phyloP scores from a whole-genome alignment of 2,329 filamentous ascomycete genomes.

The Cladophialophora immunda region DNA sequence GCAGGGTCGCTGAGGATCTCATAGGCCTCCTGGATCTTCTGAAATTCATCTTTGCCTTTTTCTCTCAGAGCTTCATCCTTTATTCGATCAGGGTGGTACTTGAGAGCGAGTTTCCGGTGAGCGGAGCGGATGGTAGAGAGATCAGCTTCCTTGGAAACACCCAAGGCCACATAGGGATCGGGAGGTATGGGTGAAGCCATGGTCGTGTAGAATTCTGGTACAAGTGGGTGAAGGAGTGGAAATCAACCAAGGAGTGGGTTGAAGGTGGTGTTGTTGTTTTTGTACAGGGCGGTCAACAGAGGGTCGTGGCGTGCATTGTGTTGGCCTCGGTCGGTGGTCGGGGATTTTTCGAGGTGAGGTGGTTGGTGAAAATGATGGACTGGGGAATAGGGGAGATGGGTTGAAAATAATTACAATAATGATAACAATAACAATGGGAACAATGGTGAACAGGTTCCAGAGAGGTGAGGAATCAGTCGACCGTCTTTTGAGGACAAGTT shows the following conservation, averaged over 20 bases:
- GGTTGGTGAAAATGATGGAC: conserved; percentile 25
- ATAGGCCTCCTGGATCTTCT: conserved; percentile 91
- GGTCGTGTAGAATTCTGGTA: conserved; percentile 12
- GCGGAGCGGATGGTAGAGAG: conserved; percentile 76
- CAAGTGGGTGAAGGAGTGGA: conserved; percentile 18
- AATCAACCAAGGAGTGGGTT: conserved; percentile 12
- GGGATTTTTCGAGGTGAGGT: conserved; percentile 19
- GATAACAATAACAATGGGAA: conserved; percentile 18
- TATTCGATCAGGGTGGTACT: conserved; percentile 91
- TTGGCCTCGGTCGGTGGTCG: conserved; percentile 31
- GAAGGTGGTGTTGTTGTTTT: conserved; percentile 27
- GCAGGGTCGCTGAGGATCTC: conserved; percentile 84
- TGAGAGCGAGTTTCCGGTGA: conserved; percentile 85
- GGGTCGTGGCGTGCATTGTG: conserved; percentile 35
- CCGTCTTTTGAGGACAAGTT: conserved; percentile 11
- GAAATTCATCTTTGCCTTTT: conserved; percentile 85
- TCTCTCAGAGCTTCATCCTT: conserved; percentile 79
- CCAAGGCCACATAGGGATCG: conserved; percentile 83
- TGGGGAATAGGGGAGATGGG: conserved; percentile 1
- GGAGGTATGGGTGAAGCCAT: conserved; percentile 45
- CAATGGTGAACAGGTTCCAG: conserved; percentile 3
- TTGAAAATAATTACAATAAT: conserved; percentile 16
- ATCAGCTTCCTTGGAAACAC: conserved; percentile 76
- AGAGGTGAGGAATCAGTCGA: conserved; percentile 20
- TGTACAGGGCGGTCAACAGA: conserved; percentile 36